Base-by-base conservation (phyloP, 1,284 basidiomycete species). In the Vanrija sp. region DNA sequence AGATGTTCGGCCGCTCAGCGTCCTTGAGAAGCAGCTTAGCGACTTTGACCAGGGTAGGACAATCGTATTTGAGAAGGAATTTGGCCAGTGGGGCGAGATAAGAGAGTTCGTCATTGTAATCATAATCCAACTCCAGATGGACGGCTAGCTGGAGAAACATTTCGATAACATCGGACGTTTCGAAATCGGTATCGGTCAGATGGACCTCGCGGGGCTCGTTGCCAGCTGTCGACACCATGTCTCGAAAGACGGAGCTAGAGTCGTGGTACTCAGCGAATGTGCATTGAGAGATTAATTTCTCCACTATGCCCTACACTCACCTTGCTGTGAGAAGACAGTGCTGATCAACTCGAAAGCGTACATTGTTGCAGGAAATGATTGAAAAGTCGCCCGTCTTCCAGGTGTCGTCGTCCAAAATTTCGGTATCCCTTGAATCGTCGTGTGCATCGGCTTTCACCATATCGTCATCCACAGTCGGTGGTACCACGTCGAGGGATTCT, bases 1-100 rank as follows among this genome's bases (percentile, higher is more conserved):
- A n/a, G n/a, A n/a, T n/a, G n/a, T n/a, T n/a, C n/a, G n/a, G n/a
- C n/a, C n/a, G n/a, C n/a, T n/a, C n/a, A n/a, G n/a, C n/a, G n/a
- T n/a, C n/a, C n/a, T n/a, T n/a, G n/a, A n/a, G n/a, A n/a, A n/a
- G n/a, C n/a, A n/a, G n/a, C n/a, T n/a, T n/a, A n/a, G n/a, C 12
- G 36, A 38, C 36, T 18, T 38, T 14, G 36, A 4, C 18, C 39
- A 19, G 8, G 39, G 22, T 9, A n/a, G 5, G 39, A 27, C 47
- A 49, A 20, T 43, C 39, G 39, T 49, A 49, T 27, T 42, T 42
- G 22, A 10, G 9, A n/a, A 49, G 25, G 16, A 49, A 49, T 4
- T 42, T 10, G 12, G 36, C 14, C 18, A 49, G 38, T 3, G 3
- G 23, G 18, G 10, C 14, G 9, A 41, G 8, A 36, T 8, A 20